Conservation (phyloP, 768 basidiomycete species). For the Kwoniella pini region DNA sequence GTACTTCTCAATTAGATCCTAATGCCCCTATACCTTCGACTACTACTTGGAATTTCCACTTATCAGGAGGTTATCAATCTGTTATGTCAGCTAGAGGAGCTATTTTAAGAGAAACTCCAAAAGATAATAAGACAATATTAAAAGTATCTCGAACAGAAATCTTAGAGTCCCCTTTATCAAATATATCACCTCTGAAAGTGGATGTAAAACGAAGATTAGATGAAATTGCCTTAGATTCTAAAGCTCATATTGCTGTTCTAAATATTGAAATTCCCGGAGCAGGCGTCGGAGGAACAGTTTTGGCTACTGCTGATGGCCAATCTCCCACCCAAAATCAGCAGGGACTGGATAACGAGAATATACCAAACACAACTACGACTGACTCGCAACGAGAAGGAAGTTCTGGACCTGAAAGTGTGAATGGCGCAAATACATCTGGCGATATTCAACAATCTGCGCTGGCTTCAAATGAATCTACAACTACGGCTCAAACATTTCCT, state of each 20-base stretch:
- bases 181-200: slow-evolving; percentile 73
- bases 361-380: not conserved
- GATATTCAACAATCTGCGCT: not conserved
- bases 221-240: slow-evolving; percentile 88
- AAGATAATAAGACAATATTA: slow-evolving; percentile 78
- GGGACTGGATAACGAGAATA: not conserved
- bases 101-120: slow-evolving; percentile 72
- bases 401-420: slow-evolving; percentile 12
- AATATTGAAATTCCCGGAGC: slow-evolving; percentile 60
- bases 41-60: slow-evolving; percentile 72
- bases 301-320: slow-evolving; percentile 29
- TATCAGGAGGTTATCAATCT: slow-evolving; percentile 87
- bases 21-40: slow-evolving; percentile 18
- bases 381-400: slow-evolving; percentile 54
- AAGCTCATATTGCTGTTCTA: slow-evolving; percentile 89
- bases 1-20: slow-evolving; percentile 8
- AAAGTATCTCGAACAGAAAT: slow-evolving; percentile 91
- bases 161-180: slow-evolving; percentile 65
- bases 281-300: slow-evolving; percentile 18
- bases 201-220: slow-evolving; percentile 84
- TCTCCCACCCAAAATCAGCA: slow-evolving; percentile 2
- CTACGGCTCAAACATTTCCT: slow-evolving; percentile 2
- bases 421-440: not conserved
- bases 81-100: slow-evolving; percentile 87
- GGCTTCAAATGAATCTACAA: slow-evolving; percentile 62